Evolutionary conservation across 2,329 filamentous ascomycete genomes (phyloP).

Genomic region (Emericellopsis atlantica): DNA sequence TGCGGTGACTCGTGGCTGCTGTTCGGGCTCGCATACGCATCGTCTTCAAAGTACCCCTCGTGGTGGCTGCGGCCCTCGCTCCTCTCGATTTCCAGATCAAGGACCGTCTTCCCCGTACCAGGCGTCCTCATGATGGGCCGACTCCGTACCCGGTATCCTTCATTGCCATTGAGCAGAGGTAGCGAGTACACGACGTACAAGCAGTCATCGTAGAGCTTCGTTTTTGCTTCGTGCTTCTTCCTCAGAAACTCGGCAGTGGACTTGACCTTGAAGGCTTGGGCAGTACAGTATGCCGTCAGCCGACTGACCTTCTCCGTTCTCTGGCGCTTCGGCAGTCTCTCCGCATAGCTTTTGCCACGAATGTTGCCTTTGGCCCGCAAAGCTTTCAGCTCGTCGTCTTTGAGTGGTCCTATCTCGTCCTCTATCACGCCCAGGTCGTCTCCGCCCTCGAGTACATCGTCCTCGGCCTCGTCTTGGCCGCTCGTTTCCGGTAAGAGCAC

Average conservation of each 20-base stretch:
- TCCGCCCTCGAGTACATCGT: conserved; percentile 31
- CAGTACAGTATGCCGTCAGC: conserved; percentile 92
- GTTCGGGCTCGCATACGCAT: conserved; percentile 33
- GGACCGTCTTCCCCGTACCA: conserved; percentile 73
- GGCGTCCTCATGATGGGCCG: conserved; percentile 87
- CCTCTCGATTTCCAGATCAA: conserved; percentile 92
- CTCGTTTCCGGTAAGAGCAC: conserved; percentile 80
- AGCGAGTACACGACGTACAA: conserved; percentile 92
- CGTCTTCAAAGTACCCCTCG: conserved; percentile 79
- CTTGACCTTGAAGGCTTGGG: conserved; percentile 83
- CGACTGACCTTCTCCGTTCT: conserved; percentile 78
- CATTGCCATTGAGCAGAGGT: conserved; percentile 71
- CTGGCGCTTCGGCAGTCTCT: conserved; percentile 79
- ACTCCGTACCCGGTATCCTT: conserved; percentile 80
- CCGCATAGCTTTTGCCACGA: conserved; percentile 80
- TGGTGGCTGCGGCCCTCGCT: conserved; percentile 84
- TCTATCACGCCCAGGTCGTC: conserved; percentile 40
- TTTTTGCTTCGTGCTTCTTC: conserved; percentile 77
- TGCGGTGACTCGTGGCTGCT: conserved; percentile 16
- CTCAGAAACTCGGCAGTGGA: conserved; percentile 81
- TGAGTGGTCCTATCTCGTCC: conserved; percentile 51
- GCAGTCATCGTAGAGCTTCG: conserved; percentile 96
- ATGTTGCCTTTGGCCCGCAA: conserved; percentile 48
- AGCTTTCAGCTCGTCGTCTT: conserved; percentile 55
- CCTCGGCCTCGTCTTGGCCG: conserved; percentile 39